Conservation (phyloP, 2,329 filamentous ascomycete species). For the Onygena corvina region DNA sequence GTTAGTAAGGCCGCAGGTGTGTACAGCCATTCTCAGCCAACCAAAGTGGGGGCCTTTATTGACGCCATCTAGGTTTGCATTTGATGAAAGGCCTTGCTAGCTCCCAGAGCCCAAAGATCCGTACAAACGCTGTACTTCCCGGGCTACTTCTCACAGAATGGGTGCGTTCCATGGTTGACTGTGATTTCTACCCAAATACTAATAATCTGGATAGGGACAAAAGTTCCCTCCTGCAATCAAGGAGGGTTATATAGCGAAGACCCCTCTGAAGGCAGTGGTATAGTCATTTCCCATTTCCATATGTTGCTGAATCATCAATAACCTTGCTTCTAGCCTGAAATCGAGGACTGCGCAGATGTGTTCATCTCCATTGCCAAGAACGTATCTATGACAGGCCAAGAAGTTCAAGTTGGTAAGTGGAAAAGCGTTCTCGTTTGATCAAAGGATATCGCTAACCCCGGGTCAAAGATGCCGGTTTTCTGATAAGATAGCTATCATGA, state of each 20-base stretch:
- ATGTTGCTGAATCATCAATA: slow-evolving; percentile 12
- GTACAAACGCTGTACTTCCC: slow-evolving; percentile 53
- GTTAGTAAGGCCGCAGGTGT: slow-evolving; percentile 63
- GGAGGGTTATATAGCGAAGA: slow-evolving; percentile 41
- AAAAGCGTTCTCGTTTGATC: not conserved
- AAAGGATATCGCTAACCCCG: not conserved
- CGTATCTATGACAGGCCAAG: slow-evolving; percentile 36
- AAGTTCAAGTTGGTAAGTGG: slow-evolving; percentile 33
- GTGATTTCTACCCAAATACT: not conserved
- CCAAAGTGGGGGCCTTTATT: slow-evolving; percentile 8
- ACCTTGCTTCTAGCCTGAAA: slow-evolving; percentile 23
- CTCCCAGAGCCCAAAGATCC: slow-evolving; percentile 49
- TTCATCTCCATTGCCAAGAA: slow-evolving; percentile 34
- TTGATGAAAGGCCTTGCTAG: slow-evolving; percentile 53
- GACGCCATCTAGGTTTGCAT: slow-evolving; percentile 41
- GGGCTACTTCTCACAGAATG: slow-evolving; percentile 58
- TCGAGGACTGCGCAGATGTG: slow-evolving; percentile 34
- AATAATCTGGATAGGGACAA: slow-evolving; percentile 35
- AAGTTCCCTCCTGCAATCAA: slow-evolving; percentile 48
- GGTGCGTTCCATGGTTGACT: slow-evolving; percentile 29
- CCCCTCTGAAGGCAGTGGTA: slow-evolving; percentile 49
- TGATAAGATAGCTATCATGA: slow-evolving; percentile 15
- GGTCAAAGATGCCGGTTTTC: slow-evolving; percentile 26
- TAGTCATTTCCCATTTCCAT: not conserved
- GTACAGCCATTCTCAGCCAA: not conserved